Evolutionary conservation across 306 rosid genomes (phyloP).

Genomic region (Trichosanthes cucumerina): DNA sequence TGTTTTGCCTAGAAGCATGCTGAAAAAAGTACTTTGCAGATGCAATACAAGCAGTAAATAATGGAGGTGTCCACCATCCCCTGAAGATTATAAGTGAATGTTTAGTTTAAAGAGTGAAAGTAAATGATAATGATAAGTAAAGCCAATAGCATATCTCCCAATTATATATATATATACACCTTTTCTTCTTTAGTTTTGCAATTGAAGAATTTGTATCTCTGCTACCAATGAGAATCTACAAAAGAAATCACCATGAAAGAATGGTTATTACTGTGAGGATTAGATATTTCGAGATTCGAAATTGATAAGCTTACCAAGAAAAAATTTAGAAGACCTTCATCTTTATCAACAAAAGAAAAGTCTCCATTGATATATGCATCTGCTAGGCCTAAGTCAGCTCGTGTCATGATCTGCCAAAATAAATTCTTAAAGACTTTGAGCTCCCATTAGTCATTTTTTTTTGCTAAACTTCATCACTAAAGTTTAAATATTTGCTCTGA

Average conservation of each 20-base stretch:
- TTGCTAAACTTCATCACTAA: neutral
- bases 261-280: neutral
- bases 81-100: constrained; percentile 15
- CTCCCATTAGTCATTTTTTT: neutral
- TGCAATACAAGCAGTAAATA: constrained; percentile 58
- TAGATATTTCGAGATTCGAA: neutral
- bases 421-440: neutral
- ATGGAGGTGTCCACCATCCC: constrained; percentile 95
- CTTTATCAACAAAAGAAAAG: constrained; percentile 63
- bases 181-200: neutral
- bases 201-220: neutral
- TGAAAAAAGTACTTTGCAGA: constrained; percentile 68
- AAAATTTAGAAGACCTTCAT: constrained; percentile 57
- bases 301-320: constrained; percentile 35
- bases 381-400: constrained; percentile 88
- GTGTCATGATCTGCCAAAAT: constrained; percentile 61
- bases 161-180: neutral
- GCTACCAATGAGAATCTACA: neutral
- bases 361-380: constrained; percentile 77
- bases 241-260: neutral
- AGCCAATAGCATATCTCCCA: neutral
- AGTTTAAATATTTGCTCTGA: neutral
- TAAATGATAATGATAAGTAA: neutral
- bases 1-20: constrained; percentile 66
- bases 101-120: neutral